phyloP scores from a whole-genome alignment of 2,329 filamentous ascomycete genomes.

The Fusarium globosum region DNA sequence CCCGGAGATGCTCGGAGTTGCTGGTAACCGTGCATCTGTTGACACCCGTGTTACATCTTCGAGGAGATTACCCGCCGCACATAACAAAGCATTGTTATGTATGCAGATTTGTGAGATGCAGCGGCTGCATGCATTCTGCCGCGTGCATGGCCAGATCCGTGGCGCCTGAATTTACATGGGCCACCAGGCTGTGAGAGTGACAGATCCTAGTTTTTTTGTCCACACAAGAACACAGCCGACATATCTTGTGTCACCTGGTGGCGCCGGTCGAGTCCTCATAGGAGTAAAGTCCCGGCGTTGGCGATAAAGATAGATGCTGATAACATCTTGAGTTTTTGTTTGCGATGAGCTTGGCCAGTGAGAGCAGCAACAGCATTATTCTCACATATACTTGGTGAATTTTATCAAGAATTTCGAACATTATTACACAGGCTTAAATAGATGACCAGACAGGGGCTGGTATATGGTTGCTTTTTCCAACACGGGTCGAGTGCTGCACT shows the following conservation, averaged over 20 bases:
- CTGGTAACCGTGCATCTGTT: neutral
- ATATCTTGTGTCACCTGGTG: constrained; percentile 8
- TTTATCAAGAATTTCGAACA: neutral
- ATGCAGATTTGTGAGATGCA: neutral
- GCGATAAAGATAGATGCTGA: neutral
- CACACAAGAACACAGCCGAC: constrained; percentile 4
- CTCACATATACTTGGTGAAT: neutral
- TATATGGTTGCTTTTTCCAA: neutral
- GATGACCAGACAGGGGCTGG: neutral
- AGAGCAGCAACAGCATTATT: neutral
- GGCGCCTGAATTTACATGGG: constrained; percentile 11
- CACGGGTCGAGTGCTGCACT: neutral
- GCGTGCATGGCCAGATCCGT: constrained; percentile 34
- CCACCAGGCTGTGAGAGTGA: constrained; percentile 1
- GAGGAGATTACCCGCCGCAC: neutral
- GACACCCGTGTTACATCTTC: neutral
- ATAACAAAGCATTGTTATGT: neutral
- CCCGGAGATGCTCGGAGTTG: neutral
- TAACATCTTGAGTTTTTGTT: neutral
- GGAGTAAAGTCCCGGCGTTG: neutral
- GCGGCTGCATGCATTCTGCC: constrained; percentile 27
- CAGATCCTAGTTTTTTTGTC: constrained; percentile 19
- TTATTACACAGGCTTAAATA: neutral
- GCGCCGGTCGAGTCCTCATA: constrained; percentile 1
- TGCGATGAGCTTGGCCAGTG: neutral